Percentiles rank a stretch among this genome's conserved stretches.
Evolutionary conservation across 108 stramenopile species (phyloP).

Genomic region (Cylindrotheca closterium): DNA sequence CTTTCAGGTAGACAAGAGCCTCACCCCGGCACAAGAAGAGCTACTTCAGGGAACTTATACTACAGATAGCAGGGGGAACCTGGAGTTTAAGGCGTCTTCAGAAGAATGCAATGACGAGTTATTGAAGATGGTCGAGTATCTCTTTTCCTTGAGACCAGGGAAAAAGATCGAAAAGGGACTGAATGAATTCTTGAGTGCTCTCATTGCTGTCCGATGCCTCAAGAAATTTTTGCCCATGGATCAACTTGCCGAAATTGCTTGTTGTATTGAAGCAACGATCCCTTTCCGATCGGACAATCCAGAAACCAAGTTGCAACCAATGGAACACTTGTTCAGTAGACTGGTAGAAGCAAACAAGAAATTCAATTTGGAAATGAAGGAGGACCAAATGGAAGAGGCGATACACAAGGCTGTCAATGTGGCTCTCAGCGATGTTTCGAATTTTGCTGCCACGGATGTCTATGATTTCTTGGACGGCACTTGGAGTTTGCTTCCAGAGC

Average conservation of each 20-base stretch:
- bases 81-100: not conserved
- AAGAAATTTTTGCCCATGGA: slow-evolving; percentile 13
- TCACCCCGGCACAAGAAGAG: slow-evolving; percentile 32
- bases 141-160: slow-evolving; percentile 47
- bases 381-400: slow-evolving; percentile 30
- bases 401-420: slow-evolving; percentile 45
- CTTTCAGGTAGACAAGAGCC: slow-evolving; percentile 48
- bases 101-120: slow-evolving; percentile 12
- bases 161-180: slow-evolving; percentile 40
- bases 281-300: slow-evolving; percentile 41
- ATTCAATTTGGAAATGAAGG: slow-evolving; percentile 23
- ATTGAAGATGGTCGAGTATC: slow-evolving; percentile 29
- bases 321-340: slow-evolving; percentile 34
- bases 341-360: slow-evolving; percentile 16
- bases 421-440: slow-evolving; percentile 42
- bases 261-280: slow-evolving; percentile 64
- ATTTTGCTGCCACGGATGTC: slow-evolving; percentile 45
- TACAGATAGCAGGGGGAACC: not conserved
- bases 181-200: slow-evolving; percentile 57
- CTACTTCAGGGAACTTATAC: slow-evolving; percentile 27
- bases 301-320: slow-evolving; percentile 21
- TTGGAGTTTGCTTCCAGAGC: slow-evolving; percentile 57
- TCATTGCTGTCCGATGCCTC: slow-evolving; percentile 41
- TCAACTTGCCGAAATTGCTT: slow-evolving; percentile 43
- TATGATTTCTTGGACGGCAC: slow-evolving; percentile 49